These are phyloP conservation scores for Colletotrichum limetticola DNA, from an alignment of 2,329 filamentous ascomycete genomes.

Conservation along the genomic window DNA sequence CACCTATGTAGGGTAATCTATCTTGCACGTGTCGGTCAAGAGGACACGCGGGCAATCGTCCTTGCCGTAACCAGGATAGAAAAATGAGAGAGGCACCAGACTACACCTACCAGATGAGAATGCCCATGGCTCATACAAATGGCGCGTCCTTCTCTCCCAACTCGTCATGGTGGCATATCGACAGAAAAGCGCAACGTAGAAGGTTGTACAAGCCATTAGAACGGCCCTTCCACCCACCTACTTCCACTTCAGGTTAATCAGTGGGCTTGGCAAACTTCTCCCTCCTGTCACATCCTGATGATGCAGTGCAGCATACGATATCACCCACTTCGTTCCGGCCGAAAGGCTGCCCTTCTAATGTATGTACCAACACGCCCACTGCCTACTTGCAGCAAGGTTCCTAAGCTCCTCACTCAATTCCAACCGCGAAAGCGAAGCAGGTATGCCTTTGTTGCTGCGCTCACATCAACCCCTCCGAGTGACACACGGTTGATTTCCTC, in stretches of 20 bases:
- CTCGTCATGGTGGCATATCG: no score
- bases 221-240: no score
- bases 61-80: not conserved
- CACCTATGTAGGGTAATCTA: not conserved
- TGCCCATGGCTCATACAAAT: not conserved
- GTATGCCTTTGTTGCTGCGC: not conserved
- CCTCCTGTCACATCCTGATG: no score
- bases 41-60: not conserved
- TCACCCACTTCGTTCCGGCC: no score
- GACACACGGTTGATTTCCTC: not conserved
- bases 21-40: not conserved
- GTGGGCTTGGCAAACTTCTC: no score
- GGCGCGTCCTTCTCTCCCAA: not conserved
- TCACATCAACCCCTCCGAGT: constrained; percentile 8
- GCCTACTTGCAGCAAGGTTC: no score
- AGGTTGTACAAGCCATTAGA: no score
- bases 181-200: no score
- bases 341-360: no score
- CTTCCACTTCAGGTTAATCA: no score
- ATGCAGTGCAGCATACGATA: no score
- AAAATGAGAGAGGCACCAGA: not conserved
- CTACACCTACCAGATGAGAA: not conserved
- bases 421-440: not conserved
- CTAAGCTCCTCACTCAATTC: not conserved
- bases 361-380: no score